A percentile compares a stretch with the other conserved stretches of the same genome.
Conservation (phyloP, 768 basidiomycete genomes). For the Lactarius hatsudake region DNA sequence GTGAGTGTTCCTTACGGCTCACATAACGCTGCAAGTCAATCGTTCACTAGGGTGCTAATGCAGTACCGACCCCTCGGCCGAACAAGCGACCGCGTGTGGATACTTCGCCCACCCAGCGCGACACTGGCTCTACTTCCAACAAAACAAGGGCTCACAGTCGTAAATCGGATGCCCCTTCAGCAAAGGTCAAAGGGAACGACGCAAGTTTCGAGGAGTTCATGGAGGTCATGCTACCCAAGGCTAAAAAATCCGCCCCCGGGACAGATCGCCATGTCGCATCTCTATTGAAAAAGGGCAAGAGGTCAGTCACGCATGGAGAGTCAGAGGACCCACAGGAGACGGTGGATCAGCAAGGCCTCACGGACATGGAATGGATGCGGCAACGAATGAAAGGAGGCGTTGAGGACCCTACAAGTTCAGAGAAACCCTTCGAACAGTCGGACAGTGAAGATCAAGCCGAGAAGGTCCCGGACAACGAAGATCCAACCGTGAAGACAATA, state of each 20-base stretch:
- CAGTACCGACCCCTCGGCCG: constrained; percentile 63
- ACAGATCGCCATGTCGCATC: constrained; percentile 39
- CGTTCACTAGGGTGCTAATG: constrained; percentile 55
- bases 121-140: constrained; percentile 25
- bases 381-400: constrained; percentile 54
- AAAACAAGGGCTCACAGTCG: constrained; percentile 8
- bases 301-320: not conserved
- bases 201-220: constrained; percentile 62
- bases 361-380: constrained; percentile 76
- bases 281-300: constrained; percentile 28
- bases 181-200: constrained; percentile 29
- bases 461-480: constrained; percentile 18
- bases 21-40: constrained; percentile 4
- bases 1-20: constrained; percentile 44
- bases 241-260: constrained; percentile 58
- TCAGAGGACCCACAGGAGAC: constrained; percentile 23
- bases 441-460: constrained; percentile 47
- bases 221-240: constrained; percentile 66
- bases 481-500: constrained; percentile 47
- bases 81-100: constrained; percentile 64
- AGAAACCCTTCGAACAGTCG: constrained; percentile 61
- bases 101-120: constrained; percentile 31
- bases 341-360: constrained; percentile 41
- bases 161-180: constrained; percentile 4
- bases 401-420: constrained; percentile 35